phyloP scores from a whole-genome alignment of 2,329 filamentous ascomycete species.

The Apiospora rasikravindrae region DNA sequence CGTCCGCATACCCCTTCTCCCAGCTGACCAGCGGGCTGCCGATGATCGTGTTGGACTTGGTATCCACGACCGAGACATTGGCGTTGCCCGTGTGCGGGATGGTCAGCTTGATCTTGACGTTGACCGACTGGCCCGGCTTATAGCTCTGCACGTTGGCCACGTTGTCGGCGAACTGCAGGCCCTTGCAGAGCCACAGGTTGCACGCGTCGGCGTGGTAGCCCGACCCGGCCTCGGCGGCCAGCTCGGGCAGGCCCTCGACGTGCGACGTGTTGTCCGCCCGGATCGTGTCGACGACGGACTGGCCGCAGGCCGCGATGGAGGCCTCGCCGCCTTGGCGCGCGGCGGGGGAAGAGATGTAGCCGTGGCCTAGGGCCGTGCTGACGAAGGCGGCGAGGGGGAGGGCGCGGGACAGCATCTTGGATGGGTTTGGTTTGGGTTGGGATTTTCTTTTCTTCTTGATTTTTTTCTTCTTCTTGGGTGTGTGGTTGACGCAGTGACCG shows the following conservation, averaged over 20 bases:
- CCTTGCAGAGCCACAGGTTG: slow-evolving; percentile 62
- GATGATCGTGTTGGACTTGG: slow-evolving; percentile 52
- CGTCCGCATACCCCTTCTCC: slow-evolving; percentile 39
- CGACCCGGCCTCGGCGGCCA: slow-evolving; percentile 37
- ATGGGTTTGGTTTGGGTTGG: neutral
- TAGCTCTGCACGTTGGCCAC: slow-evolving; percentile 55
- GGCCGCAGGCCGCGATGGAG: slow-evolving; percentile 57
- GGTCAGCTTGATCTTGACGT: slow-evolving; percentile 50
- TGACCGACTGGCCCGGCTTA: slow-evolving; percentile 52
- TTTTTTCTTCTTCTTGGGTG: neutral
- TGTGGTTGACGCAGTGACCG: neutral
- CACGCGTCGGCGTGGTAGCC: slow-evolving; percentile 57
- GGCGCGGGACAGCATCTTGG: slow-evolving; percentile 26
- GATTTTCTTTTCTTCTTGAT: neutral
- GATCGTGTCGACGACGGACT: slow-evolving; percentile 59
- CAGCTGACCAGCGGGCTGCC: slow-evolving; percentile 52
- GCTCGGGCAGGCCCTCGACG: slow-evolving; percentile 51
- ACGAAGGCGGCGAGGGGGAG: slow-evolving; percentile 22
- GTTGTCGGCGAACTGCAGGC: slow-evolving; percentile 62
- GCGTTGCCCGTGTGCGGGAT: slow-evolving; percentile 60
- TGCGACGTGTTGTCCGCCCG: slow-evolving; percentile 57
- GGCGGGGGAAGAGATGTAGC: slow-evolving; percentile 53
- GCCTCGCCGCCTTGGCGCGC: slow-evolving; percentile 56
- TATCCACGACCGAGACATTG: slow-evolving; percentile 60
- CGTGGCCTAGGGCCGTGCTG: slow-evolving; percentile 51